These are phyloP conservation scores for Falciphora oryzae DNA, from an alignment of 2,329 filamentous ascomycete genomes.

Conservation along the genomic window DNA sequence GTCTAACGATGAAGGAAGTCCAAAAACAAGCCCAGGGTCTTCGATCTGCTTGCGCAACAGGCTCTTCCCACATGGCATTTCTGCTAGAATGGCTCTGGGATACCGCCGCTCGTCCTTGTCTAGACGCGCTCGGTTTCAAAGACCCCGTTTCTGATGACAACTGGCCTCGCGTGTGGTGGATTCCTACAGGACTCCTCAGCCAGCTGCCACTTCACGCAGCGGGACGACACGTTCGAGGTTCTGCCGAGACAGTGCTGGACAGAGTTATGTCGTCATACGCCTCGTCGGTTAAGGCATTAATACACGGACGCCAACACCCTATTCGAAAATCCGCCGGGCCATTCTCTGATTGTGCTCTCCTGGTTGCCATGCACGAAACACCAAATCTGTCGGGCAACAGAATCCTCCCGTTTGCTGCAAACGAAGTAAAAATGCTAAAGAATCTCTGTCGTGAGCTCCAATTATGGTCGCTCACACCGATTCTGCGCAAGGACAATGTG, in stretches of 20 bases:
- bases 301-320: background rate
- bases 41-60: background rate
- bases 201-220: background rate
- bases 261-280: background rate
- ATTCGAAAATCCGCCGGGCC: background rate
- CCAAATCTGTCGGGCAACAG: background rate
- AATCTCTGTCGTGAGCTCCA: no score
- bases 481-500: background rate
- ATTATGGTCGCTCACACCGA: no score
- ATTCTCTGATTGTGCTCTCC: background rate
- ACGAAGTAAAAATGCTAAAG: no score
- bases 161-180: background rate
- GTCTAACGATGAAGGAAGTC: background rate
- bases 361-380: background rate
- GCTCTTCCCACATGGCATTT: background rate
- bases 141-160: background rate
- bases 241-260: background rate
- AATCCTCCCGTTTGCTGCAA: no score
- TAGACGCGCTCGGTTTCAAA: background rate
- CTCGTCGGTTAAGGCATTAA: background rate
- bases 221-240: background rate
- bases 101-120: background rate
- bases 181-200: background rate
- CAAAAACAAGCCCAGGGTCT: background rate
- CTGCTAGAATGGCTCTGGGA: background rate